Conservation (phyloP, 1,284 basidiomycete genomes). For the Leccinum brunneo-olivaceum region DNA sequence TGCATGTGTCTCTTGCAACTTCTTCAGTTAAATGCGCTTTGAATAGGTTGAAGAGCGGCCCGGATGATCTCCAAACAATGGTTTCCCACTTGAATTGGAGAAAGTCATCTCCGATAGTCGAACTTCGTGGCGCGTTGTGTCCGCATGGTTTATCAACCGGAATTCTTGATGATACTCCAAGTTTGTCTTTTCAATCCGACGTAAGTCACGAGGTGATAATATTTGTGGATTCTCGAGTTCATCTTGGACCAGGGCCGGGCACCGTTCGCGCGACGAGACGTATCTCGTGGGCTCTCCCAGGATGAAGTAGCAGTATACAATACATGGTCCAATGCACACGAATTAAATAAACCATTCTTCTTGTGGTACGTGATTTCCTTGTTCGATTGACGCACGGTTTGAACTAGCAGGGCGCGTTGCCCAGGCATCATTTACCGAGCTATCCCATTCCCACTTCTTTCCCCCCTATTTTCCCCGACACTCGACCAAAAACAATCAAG, state of each 20-base stretch:
- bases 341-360: slow-evolving; percentile 30
- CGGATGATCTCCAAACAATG: slow-evolving; percentile 42
- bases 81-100: slow-evolving; percentile 49
- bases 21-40: not conserved
- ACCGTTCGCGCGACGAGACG: slow-evolving; percentile 40
- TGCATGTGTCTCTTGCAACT: slow-evolving; percentile 2
- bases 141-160: slow-evolving; percentile 22
- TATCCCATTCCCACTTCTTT: slow-evolving; percentile 51
- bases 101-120: slow-evolving; percentile 48
- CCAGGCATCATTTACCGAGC: slow-evolving; percentile 36
- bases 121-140: slow-evolving; percentile 52
- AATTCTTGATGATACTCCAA: slow-evolving; percentile 31
- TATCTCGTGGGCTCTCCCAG: slow-evolving; percentile 49
- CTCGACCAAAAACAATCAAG: slow-evolving; percentile 19
- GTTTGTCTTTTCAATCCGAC: slow-evolving; percentile 38
- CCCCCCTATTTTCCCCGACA: slow-evolving; percentile 33
- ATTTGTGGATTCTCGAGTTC: not conserved
- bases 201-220: slow-evolving; percentile 10
- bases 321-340: slow-evolving; percentile 29
- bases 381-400: not conserved
- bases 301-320: slow-evolving; percentile 34
- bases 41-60: slow-evolving; percentile 34
- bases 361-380: slow-evolving; percentile 28
- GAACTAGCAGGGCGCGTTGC: not conserved
- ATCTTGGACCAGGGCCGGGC: slow-evolving; percentile 13